Percentiles rank a stretch among this genome's conserved stretches.
Evolutionary conservation across 345 rosid species (phyloP).

Genomic region (Euphorbia lathyris): DNA sequence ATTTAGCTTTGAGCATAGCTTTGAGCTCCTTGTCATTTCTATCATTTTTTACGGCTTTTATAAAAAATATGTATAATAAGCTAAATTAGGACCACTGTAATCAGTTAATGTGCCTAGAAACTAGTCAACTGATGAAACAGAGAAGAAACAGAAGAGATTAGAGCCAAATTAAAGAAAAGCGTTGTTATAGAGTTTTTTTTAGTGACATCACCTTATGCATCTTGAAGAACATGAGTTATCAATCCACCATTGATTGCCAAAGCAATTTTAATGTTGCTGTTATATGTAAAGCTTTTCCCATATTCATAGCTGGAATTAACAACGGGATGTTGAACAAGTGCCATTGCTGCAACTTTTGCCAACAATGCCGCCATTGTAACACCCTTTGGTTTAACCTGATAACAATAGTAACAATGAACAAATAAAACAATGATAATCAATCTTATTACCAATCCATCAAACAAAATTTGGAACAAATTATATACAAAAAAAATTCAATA

Average conservation of each 20-base stretch:
- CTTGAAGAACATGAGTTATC: conserved; percentile 95
- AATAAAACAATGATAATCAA: conserved; percentile 4
- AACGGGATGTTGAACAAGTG: conserved; percentile 87
- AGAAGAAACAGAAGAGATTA: too few species aligned
- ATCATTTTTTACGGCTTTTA: too few species aligned
- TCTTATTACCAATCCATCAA: not conserved
- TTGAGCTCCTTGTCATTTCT: too few species aligned
- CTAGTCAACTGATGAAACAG: too few species aligned
- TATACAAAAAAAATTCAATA: not conserved
- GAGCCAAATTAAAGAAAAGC: too few species aligned
- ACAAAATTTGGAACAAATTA: not conserved
- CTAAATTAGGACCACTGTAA: too few species aligned
- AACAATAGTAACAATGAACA: not conserved
- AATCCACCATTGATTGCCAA: conserved; percentile 89
- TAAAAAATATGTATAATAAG: too few species aligned
- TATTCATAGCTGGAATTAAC: conserved; percentile 86
- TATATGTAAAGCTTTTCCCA: conserved; percentile 76
- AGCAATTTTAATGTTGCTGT: conserved; percentile 70
- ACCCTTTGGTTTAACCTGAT: conserved; percentile 89
- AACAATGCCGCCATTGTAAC: conserved; percentile 91
- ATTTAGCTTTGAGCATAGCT: too few species aligned
- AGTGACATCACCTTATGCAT: conserved; percentile 84
- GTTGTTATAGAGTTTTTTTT: too few species aligned
- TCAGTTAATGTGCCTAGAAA: too few species aligned
- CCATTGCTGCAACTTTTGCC: conserved; percentile 96